phyloP scores from a whole-genome alignment of 2,329 filamentous ascomycete genomes.

The Talaromyces marneffei region DNA sequence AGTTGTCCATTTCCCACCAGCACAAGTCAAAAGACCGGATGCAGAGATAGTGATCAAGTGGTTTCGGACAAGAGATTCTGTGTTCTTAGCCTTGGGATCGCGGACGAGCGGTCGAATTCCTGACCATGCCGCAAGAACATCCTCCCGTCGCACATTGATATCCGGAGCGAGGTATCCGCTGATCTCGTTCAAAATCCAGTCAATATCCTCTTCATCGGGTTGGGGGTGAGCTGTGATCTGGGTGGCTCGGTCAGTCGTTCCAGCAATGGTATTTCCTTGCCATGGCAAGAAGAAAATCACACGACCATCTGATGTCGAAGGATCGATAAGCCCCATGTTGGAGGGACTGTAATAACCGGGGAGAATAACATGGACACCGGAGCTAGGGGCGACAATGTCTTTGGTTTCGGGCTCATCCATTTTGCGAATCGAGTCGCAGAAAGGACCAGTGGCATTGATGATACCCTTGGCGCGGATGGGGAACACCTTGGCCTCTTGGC shows the following conservation, averaged over 20 bases:
- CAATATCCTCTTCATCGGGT: constrained; percentile 75
- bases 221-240: constrained; percentile 67
- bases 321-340: constrained; percentile 84
- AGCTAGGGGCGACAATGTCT: constrained; percentile 79
- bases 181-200: constrained; percentile 82
- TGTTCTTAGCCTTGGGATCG: constrained; percentile 78
- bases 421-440: constrained; percentile 78
- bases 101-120: constrained; percentile 81
- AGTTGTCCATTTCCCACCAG: constrained; percentile 88
- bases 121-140: constrained; percentile 86
- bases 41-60: constrained; percentile 75
- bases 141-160: constrained; percentile 75
- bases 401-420: constrained; percentile 68
- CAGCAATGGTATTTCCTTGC: constrained; percentile 89
- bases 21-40: constrained; percentile 75
- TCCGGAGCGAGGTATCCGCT: constrained; percentile 75
- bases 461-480: constrained; percentile 71
- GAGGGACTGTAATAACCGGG: constrained; percentile 80
- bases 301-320: constrained; percentile 77
- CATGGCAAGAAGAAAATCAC: constrained; percentile 92
- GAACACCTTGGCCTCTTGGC: constrained; percentile 58
- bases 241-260: constrained; percentile 76
- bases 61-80: constrained; percentile 80
- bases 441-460: constrained; percentile 84
- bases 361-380: constrained; percentile 79